Conservation (phyloP, 2,329 filamentous ascomycete species). For the Alternaria solani region DNA sequence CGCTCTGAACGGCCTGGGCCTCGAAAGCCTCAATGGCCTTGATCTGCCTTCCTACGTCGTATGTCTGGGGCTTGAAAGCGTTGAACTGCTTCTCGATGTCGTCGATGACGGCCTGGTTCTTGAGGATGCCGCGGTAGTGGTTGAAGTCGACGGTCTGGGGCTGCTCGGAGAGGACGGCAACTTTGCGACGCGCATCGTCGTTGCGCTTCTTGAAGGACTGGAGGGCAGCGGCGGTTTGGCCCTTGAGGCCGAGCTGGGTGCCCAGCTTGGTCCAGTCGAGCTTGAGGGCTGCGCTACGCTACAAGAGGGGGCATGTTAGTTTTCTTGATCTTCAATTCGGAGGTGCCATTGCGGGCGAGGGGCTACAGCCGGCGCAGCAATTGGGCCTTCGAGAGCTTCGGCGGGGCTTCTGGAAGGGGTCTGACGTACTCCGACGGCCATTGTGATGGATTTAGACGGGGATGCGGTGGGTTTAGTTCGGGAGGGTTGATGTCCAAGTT, state of each 20-base stretch:
- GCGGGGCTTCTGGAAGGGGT: slow-evolving; percentile 18
- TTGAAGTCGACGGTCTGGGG: slow-evolving; percentile 89
- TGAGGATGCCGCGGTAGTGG: slow-evolving; percentile 89
- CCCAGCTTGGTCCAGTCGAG: slow-evolving; percentile 98
- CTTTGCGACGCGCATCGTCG: slow-evolving; percentile 95
- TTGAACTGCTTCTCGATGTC: slow-evolving; percentile 97
- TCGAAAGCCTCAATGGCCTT: slow-evolving; percentile 99
- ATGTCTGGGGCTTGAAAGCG: slow-evolving; percentile 88
- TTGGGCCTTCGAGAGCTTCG: slow-evolving; percentile 38
- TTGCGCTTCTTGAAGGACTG: slow-evolving; percentile 99
- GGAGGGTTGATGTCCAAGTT: slow-evolving; percentile 54
- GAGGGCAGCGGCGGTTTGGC: slow-evolving; percentile 89
- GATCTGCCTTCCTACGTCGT: slow-evolving; percentile 92
- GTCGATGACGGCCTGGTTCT: slow-evolving; percentile 94
- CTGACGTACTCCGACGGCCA: slow-evolving; percentile 55
- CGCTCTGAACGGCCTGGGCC: slow-evolving; percentile 95
- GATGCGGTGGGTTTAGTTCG: slow-evolving; percentile 53
- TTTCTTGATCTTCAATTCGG: slow-evolving; percentile 29
- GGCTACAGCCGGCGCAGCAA: slow-evolving; percentile 41
- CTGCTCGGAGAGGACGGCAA: slow-evolving; percentile 83
- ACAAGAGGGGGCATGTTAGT: slow-evolving; percentile 47
- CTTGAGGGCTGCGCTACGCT: slow-evolving; percentile 99
- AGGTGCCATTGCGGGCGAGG: slow-evolving; percentile 39
- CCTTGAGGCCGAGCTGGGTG: slow-evolving; percentile 92
- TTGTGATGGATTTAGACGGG: slow-evolving; percentile 53